phyloP scores from a whole-genome alignment of 441 rosid species.

The Omphalea diandra region DNA sequence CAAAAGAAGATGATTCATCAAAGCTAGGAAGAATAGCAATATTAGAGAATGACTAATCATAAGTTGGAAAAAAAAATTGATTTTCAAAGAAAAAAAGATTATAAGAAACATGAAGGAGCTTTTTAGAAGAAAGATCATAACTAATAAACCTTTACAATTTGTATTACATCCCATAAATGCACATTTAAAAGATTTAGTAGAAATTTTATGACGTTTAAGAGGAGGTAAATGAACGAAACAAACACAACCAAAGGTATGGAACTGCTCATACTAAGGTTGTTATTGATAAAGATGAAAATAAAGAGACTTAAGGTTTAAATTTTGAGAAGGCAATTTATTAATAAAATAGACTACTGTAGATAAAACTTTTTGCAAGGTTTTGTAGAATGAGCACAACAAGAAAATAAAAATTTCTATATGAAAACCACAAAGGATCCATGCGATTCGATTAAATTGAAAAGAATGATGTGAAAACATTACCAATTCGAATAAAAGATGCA shows the following conservation, averaged over 20 bases:
- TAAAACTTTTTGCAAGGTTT: too few relatives aligned
- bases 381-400: too few relatives aligned
- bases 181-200: slow-evolving; percentile 1
- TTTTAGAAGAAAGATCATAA: not conserved
- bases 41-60: not conserved
- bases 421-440: too few relatives aligned
- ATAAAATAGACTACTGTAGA: not conserved
- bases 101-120: not conserved
- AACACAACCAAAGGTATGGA: not conserved
- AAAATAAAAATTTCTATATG: too few relatives aligned
- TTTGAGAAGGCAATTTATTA: not conserved
- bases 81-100: slow-evolving; percentile 1
- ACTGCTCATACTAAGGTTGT: not conserved
- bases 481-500: too few relatives aligned
- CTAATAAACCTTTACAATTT: not conserved
- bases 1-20: not conserved
- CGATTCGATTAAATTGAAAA: too few relatives aligned
- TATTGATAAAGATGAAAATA: not conserved
- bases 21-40: not conserved
- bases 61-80: not conserved
- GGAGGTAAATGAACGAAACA: not conserved
- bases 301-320: not conserved
- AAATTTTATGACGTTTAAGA: too few relatives aligned
- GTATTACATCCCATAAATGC: not conserved
- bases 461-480: too few relatives aligned